Evolutionary conservation across 139 green algal genomes (phyloP), one percentile per base, ranked within the genome.

Genomic region (Micractinium conductrix): DNA sequence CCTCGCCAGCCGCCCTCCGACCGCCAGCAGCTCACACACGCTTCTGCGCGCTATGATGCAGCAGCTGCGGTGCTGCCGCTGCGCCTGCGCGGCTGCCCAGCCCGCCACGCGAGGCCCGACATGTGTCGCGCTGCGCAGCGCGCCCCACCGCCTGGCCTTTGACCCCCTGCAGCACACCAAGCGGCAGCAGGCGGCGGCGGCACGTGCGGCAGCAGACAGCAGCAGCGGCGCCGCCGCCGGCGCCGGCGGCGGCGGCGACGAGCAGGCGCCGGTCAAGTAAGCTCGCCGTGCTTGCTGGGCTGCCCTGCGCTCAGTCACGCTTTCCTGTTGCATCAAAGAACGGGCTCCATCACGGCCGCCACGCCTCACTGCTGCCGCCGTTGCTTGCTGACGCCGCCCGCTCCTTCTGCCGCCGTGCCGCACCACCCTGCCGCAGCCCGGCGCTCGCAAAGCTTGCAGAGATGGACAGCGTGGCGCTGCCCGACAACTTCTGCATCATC

Each of bases 401-500:
- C n/a, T 33, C 33, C 16, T 37, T 21, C 58, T 67, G 65, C 63
- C 63, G 26, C 30, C 40, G 28, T 72, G 35, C 65, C 65, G 65
- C 65, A 16, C 33, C 28, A 22, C 5, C n/a, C 38, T 55, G 43
- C 71, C 43, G 55, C 72, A 35, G 33, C n/a, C 14, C 74, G 1
- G n/a, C 7, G 28, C 12, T n/a, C 16, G 28, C 43, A 55, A 17
- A 24, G 35, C 43, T 37, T 42, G 35, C 58, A 1, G 43, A 38
- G 38, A 33, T 72, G 33, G 87, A 90, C 58, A 69, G 53, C 50
- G 50, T 50, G 38, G 67, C 90, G 26, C 88, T 94, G 68, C 92
- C 93, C 8, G 92, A 95, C 37, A 94, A 93, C 60, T 98, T 98
- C 72, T 98, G 95, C 87, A 98, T 99, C 85, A 99, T 99, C 79